Conservation (phyloP, 1,284 basidiomycete species). For the Malassezia globosa region DNA sequence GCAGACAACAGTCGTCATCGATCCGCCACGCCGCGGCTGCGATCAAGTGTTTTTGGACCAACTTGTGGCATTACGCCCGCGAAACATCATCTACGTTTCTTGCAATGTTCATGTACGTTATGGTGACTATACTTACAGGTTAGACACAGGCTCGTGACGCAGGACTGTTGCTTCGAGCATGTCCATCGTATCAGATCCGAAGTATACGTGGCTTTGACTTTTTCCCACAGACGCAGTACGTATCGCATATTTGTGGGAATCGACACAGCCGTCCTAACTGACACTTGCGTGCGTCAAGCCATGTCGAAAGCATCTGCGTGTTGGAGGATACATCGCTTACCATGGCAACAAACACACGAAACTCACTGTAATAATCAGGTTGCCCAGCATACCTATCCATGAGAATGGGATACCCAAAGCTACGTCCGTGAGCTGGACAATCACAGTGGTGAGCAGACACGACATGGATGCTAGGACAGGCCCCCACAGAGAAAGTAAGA, state of each 20-base stretch:
- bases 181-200: constrained; percentile 32
- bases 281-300: too few relatives aligned
- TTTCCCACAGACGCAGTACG: constrained; percentile 43
- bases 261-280: neutral
- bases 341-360: constrained; percentile 21
- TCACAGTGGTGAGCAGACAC: constrained; percentile 40
- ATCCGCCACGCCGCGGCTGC: constrained; percentile 20
- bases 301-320: constrained; percentile 44
- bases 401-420: constrained; percentile 28
- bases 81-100: constrained; percentile 41
- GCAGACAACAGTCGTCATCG: constrained; percentile 54
- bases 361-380: constrained; percentile 32
- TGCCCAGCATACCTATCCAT: constrained; percentile 33
- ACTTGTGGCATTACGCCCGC: constrained; percentile 34
- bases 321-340: constrained; percentile 12
- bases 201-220: constrained; percentile 42
- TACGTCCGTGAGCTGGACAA: constrained; percentile 35
- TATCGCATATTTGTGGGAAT: neutral
- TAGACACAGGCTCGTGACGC: constrained; percentile 51
- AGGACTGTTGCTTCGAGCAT: constrained; percentile 27
- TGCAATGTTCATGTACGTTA: constrained; percentile 61
- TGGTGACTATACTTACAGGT: neutral
- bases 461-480: constrained; percentile 42
- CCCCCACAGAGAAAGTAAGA: constrained; percentile 42
- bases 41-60: constrained; percentile 41